phyloP scores from a whole-genome alignment of 2,329 filamentous ascomycete genomes.

The Cercospora sojina region DNA sequence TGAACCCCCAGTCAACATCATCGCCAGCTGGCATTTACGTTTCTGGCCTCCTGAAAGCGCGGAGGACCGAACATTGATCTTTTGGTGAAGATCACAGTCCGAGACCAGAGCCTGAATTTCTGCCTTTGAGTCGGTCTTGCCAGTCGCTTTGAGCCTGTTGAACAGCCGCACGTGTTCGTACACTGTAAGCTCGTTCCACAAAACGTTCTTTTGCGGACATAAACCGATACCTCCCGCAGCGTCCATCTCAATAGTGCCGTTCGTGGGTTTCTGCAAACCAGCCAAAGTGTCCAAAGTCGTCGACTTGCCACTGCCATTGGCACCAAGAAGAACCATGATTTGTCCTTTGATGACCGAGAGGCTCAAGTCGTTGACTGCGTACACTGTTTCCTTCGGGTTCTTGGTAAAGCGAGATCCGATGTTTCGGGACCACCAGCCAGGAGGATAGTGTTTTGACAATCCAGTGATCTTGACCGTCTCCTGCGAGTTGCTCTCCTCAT shows the following conservation, averaged over 20 bases:
- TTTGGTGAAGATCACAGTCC: constrained; percentile 72
- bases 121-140: constrained; percentile 58
- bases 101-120: constrained; percentile 64
- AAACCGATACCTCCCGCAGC: constrained; percentile 76
- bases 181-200: constrained; percentile 85
- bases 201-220: constrained; percentile 86
- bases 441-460: constrained; percentile 77
- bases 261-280: constrained; percentile 72
- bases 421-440: constrained; percentile 57
- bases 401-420: constrained; percentile 50
- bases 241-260: constrained; percentile 72
- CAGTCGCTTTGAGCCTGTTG: constrained; percentile 71
- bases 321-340: constrained; percentile 80
- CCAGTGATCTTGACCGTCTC: constrained; percentile 67
- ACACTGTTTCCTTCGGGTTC: constrained; percentile 61
- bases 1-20: constrained; percentile 92
- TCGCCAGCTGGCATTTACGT: constrained; percentile 84
- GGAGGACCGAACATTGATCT: constrained; percentile 68
- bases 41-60: constrained; percentile 90
- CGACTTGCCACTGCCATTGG: constrained; percentile 85
- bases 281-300: constrained; percentile 85
- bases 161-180: constrained; percentile 80
- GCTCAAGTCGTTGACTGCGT: constrained; percentile 74
- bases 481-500: constrained; percentile 26
- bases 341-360: constrained; percentile 73